phyloP scores from a whole-genome alignment of 495 filamentous ascomycete species.

The Xylaria nigripes region DNA sequence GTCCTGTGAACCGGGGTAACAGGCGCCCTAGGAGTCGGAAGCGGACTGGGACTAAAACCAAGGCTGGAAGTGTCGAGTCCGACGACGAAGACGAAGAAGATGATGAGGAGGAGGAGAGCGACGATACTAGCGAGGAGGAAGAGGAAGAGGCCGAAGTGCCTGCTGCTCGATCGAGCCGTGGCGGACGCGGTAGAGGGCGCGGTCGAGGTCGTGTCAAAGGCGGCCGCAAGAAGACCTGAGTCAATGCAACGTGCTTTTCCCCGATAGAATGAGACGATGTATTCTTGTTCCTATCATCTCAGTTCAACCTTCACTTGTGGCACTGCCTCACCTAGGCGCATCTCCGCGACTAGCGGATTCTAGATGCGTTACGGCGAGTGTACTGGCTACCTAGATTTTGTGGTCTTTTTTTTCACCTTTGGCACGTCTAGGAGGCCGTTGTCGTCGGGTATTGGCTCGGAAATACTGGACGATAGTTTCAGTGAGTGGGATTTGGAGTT shows the following conservation, averaged over 20 bases:
- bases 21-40: conserved; percentile 32
- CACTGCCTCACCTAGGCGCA: too few species aligned
- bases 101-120: conserved; percentile 19
- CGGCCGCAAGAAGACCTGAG: conserved; percentile 21
- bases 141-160: conserved; percentile 12
- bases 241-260: not conserved
- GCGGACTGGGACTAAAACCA: conserved; percentile 33
- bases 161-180: conserved; percentile 13
- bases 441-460: not conserved
- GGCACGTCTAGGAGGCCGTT: too few species aligned
- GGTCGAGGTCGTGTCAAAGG: conserved; percentile 22
- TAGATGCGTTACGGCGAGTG: too few species aligned
- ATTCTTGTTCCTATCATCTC: not conserved
- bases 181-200: conserved; percentile 14
- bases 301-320: too few species aligned
- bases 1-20: conserved; percentile 30
- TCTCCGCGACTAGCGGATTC: too few species aligned
- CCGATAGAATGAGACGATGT: not conserved
- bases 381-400: too few species aligned
- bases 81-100: conserved; percentile 24
- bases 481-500: not conserved
- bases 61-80: conserved; percentile 17
- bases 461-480: not conserved
- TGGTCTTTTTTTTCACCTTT: too few species aligned
- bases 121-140: conserved; percentile 13